Conservation (phyloP, 345 rosid genomes). For the Orychophragmus violaceus region DNA sequence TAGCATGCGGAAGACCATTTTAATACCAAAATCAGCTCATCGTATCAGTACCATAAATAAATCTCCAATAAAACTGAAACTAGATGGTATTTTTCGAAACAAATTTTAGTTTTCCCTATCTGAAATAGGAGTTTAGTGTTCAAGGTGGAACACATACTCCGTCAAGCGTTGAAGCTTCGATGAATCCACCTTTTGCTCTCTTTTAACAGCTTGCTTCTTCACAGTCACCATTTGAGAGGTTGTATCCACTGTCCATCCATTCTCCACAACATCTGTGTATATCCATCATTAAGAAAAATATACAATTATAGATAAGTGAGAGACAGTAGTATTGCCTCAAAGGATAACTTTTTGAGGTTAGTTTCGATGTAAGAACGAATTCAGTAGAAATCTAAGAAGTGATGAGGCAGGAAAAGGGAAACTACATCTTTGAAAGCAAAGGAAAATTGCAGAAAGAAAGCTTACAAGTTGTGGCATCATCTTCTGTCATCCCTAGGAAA, state of each 20-base stretch:
- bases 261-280: conserved; percentile 56
- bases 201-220: conserved; percentile 48
- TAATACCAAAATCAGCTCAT: not conserved
- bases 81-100: not conserved
- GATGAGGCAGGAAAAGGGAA: too few species aligned
- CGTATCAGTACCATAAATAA: not conserved
- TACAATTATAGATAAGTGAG: not conserved
- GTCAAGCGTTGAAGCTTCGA: conserved; percentile 73
- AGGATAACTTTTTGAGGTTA: not conserved
- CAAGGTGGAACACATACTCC: conserved; percentile 74
- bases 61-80: not conserved
- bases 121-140: conserved; percentile 34
- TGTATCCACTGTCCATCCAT: conserved; percentile 65
- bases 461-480: conserved; percentile 73
- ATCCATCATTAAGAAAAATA: not conserved
- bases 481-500: conserved; percentile 87
- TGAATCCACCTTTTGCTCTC: conserved; percentile 67
- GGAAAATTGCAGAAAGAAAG: conserved; percentile 7
- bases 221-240: conserved; percentile 62
- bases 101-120: not conserved
- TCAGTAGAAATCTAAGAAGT: not conserved
- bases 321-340: not conserved
- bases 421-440: not conserved
- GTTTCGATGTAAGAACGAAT: not conserved
- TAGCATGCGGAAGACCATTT: too few species aligned